phyloP scores from a whole-genome alignment of 179 eudicot species.

The Gypsophila paniculata region DNA sequence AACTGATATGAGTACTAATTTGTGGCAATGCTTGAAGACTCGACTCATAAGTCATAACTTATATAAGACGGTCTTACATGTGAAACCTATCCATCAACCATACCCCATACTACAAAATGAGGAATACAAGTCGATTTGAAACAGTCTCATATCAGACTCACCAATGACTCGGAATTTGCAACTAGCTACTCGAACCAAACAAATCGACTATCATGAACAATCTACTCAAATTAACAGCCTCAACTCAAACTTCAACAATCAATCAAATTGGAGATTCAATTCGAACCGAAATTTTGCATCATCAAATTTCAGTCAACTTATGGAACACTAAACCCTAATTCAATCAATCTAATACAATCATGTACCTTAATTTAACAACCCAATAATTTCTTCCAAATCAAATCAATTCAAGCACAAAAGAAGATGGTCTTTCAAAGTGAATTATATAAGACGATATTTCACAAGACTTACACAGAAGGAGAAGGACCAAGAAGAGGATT shows the following conservation, averaged over 20 bases:
- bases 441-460: background rate
- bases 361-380: no score
- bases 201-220: no score
- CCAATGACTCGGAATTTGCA: background rate
- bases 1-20: no score
- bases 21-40: background rate
- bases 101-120: no score
- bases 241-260: background rate
- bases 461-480: constrained; percentile 43
- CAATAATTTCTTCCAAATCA: no score
- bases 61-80: background rate
- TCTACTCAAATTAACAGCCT: background rate
- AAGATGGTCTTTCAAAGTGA: no score
- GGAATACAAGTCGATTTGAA: no score
- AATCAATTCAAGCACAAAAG: no score
- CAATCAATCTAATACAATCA: background rate
- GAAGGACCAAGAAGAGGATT: constrained; percentile 90
- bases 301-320: background rate
- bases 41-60: background rate
- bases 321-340: background rate
- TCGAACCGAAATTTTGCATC: background rate
- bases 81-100: no score
- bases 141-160: no score
- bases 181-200: background rate
- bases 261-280: no score